These are phyloP conservation scores for Fusarium sp. DNA, from an alignment of 2,329 filamentous ascomycete genomes.

Conservation along the genomic window DNA sequence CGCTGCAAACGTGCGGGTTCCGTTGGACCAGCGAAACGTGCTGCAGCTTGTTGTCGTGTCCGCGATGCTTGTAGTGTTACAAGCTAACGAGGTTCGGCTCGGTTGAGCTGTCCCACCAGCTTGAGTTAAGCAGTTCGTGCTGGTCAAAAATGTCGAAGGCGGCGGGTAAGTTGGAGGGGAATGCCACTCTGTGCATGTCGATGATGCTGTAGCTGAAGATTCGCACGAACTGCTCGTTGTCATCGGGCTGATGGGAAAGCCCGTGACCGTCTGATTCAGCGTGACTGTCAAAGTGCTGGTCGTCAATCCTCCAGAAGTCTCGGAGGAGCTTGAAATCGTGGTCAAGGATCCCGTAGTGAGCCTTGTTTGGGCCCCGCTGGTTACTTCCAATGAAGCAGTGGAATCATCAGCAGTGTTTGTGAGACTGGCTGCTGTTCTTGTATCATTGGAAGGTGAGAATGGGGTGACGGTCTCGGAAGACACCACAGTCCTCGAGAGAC, in stretches of 20 bases:
- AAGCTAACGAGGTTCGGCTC: constrained; percentile 33
- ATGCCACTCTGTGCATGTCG: constrained; percentile 34
- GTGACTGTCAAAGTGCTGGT: constrained; percentile 1
- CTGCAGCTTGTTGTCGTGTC: constrained; percentile 28
- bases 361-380: constrained; percentile 5
- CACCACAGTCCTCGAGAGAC: constrained; percentile 14
- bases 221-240: constrained; percentile 31
- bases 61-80: constrained; percentile 43
- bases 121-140: constrained; percentile 32
- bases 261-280: constrained; percentile 29
- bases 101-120: constrained; percentile 1
- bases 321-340: constrained; percentile 21
- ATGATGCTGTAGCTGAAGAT: constrained; percentile 23
- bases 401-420: constrained; percentile 13
- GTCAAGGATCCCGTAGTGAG: constrained; percentile 26
- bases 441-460: constrained; percentile 4
- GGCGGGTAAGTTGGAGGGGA: constrained; percentile 5
- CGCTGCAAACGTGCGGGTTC: constrained; percentile 24
- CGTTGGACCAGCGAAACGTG: constrained; percentile 37
- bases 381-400: constrained; percentile 6
- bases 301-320: constrained; percentile 7
- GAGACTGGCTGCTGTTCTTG: constrained; percentile 5
- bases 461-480: constrained; percentile 20
- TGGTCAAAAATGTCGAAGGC: constrained; percentile 10
- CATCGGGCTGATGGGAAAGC: constrained; percentile 9